These are phyloP conservation scores for Ceratocystis diversiconidia DNA, from an alignment of 2,329 filamentous ascomycete genomes.

Conservation along the genomic window DNA sequence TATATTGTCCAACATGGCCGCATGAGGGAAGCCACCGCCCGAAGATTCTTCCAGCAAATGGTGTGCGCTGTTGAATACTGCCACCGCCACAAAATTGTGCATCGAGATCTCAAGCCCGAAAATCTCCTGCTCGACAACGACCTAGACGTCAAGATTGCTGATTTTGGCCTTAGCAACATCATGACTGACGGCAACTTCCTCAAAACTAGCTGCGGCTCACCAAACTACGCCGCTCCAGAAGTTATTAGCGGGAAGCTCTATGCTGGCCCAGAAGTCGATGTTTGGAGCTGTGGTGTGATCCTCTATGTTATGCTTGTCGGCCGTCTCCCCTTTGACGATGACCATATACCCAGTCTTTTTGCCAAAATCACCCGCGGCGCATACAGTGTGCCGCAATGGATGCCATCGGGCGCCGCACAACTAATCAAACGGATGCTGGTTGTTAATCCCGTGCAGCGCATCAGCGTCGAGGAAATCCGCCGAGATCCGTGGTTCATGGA, in stretches of 20 bases:
- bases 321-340: constrained; percentile 87
- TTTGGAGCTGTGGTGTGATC: constrained; percentile 94
- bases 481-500: constrained; percentile 88
- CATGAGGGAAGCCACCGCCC: constrained; percentile 81
- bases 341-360: constrained; percentile 93
- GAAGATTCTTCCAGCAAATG: constrained; percentile 98
- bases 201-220: constrained; percentile 95
- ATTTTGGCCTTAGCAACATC: constrained; percentile 97
- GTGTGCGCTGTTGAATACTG: constrained; percentile 98
- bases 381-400: constrained; percentile 83
- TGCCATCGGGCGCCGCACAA: constrained; percentile 65
- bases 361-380: constrained; percentile 93
- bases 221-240: constrained; percentile 94
- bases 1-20: constrained; percentile 92
- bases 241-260: constrained; percentile 97
- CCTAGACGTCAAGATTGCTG: constrained; percentile 97
- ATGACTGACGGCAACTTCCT: constrained; percentile 99
- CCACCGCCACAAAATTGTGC: constrained; percentile 96
- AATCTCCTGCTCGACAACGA: constrained; percentile 90
- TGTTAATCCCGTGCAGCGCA: constrained; percentile 85
- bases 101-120: constrained; percentile 93
- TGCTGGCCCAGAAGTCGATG: constrained; percentile 91
- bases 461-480: constrained; percentile 86
- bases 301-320: constrained; percentile 71
- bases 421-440: constrained; percentile 90